Evolutionary conservation across 2,329 filamentous ascomycete species (phyloP).

Genomic region (Nectriaceae sp.): DNA sequence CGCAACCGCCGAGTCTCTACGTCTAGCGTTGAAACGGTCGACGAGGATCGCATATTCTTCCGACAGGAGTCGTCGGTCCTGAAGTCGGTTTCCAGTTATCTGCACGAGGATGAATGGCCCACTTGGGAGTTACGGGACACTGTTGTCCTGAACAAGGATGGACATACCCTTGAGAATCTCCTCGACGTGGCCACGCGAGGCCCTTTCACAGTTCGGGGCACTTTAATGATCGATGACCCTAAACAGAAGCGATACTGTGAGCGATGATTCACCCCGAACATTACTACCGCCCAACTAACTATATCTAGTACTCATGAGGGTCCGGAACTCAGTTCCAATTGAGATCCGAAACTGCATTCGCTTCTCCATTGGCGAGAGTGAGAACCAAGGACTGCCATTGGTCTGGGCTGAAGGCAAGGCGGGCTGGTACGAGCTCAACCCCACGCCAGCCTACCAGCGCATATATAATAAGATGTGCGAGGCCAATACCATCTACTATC

Average conservation of each 20-base stretch:
- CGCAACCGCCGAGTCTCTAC: slow-evolving; percentile 45
- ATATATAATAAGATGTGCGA: slow-evolving; percentile 63
- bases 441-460: slow-evolving; percentile 55
- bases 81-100: slow-evolving; percentile 25
- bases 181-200: slow-evolving; percentile 61
- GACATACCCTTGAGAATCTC: slow-evolving; percentile 58
- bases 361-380: slow-evolving; percentile 56
- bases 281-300: slow-evolving; percentile 14
- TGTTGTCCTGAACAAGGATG: slow-evolving; percentile 57
- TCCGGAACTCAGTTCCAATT: slow-evolving; percentile 40
- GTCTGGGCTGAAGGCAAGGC: slow-evolving; percentile 62
- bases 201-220: slow-evolving; percentile 63
- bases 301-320: slow-evolving; percentile 33
- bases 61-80: slow-evolving; percentile 38
- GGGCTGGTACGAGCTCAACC: slow-evolving; percentile 70
- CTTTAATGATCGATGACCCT: slow-evolving; percentile 53
- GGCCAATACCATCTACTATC: slow-evolving; percentile 65
- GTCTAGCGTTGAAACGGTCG: slow-evolving; percentile 47
- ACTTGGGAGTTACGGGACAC: slow-evolving; percentile 64
- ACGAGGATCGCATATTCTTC: slow-evolving; percentile 38
- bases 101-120: slow-evolving; percentile 55
- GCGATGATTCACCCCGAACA: slow-evolving; percentile 19
- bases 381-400: slow-evolving; percentile 50
- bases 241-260: slow-evolving; percentile 37
- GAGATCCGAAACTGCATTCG: slow-evolving; percentile 52